Evolutionary conservation across 331 rosid species (phyloP).

Genomic region (Cydonia oblonga): DNA sequence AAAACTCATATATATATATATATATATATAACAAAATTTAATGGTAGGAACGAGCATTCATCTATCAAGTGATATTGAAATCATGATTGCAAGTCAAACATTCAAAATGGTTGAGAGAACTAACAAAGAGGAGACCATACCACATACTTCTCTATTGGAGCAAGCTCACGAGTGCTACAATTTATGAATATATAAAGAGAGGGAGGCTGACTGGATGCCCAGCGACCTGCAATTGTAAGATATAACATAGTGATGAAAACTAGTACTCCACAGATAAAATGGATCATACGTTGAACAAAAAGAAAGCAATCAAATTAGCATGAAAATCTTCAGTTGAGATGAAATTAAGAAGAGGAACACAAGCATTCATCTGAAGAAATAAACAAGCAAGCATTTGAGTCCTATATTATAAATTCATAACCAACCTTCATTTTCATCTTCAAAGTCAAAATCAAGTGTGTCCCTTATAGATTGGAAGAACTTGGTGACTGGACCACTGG

Average conservation of each 20-base stretch:
- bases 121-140: conserved; percentile 46
- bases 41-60: background rate
- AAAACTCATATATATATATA: too few species aligned
- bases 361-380: background rate
- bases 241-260: conserved; percentile 7
- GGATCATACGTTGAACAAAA: background rate
- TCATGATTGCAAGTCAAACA: conserved; percentile 4
- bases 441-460: conserved; percentile 96
- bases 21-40: background rate
- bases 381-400: background rate
- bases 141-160: conserved; percentile 86
- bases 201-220: conserved; percentile 78
- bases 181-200: conserved; percentile 72
- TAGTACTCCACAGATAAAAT: background rate
- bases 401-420: conserved; percentile 1
- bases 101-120: background rate
- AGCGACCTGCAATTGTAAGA: conserved; percentile 60
- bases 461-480: conserved; percentile 82
- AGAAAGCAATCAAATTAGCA: background rate
- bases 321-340: background rate
- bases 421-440: conserved; percentile 86
- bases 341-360: background rate
- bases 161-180: conserved; percentile 91
- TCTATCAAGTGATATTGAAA: background rate
- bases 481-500: conserved; percentile 58